These are phyloP conservation scores for Puccinia horiana DNA, from an alignment of 1,284 basidiomycete species.

Conservation along the genomic window DNA sequence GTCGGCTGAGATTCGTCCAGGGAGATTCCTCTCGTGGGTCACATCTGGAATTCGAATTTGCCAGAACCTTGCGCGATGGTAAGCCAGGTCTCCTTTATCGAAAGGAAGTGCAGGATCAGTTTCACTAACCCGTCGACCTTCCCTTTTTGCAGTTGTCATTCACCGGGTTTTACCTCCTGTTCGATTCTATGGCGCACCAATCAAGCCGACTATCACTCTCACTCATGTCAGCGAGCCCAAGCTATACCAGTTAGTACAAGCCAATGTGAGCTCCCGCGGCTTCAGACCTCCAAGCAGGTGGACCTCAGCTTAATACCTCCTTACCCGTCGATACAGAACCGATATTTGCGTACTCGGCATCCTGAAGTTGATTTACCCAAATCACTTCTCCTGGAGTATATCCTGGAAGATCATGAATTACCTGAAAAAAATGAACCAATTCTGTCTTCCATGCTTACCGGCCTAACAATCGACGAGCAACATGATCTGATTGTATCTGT, in stretches of 20 bases:
- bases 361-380: conserved; percentile 33
- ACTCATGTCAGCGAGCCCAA: neutral
- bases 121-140: neutral
- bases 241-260: neutral
- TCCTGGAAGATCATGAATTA: conserved; percentile 36
- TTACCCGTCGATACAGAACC: conserved; percentile 3
- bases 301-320: neutral
- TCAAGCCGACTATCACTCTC: neutral
- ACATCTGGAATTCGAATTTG: conserved; percentile 33
- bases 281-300: neutral
- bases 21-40: neutral
- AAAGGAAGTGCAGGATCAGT: neutral
- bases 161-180: conserved; percentile 2
- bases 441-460: conserved; percentile 10
- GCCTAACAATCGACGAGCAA: neutral
- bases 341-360: conserved; percentile 12
- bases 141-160: neutral
- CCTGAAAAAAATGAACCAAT: neutral
- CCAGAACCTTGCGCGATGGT: conserved; percentile 15
- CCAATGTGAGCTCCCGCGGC: neutral
- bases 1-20: conserved; percentile 3
- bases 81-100: neutral
- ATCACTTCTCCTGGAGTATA: conserved; percentile 12
- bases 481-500: neutral
- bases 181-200: neutral